Conservation (phyloP, 805 yeast species). For the Kodamaea kakaduensis region DNA sequence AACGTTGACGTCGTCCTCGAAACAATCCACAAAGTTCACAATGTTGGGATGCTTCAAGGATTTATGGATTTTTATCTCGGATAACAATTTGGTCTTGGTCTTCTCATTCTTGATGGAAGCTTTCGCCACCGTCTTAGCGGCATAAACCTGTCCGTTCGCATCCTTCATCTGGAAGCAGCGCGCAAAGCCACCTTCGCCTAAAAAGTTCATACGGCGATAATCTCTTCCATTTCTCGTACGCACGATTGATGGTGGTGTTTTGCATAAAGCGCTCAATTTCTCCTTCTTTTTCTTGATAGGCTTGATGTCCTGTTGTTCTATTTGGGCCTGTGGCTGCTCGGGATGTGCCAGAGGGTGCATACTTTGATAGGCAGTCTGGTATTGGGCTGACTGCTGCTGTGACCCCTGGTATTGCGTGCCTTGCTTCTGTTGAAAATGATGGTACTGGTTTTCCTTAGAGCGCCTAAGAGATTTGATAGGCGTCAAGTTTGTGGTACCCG, state of each 20-base stretch:
- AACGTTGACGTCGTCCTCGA: conserved; percentile 93
- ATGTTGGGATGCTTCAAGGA: conserved; percentile 83
- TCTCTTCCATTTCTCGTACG: conserved; percentile 83
- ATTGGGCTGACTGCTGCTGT: conserved; percentile 14
- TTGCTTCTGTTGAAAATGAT: conserved; percentile 6
- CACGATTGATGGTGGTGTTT: conserved; percentile 94
- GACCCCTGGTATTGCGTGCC: conserved; percentile 4
- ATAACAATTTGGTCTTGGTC: conserved; percentile 78
- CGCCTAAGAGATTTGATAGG: conserved; percentile 37
- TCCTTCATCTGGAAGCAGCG: conserved; percentile 96
- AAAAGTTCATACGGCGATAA: conserved; percentile 81
- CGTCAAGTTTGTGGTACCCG: conserved; percentile 22
- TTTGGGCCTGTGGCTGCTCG: conserved; percentile 6
- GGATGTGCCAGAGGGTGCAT: conserved; percentile 5
- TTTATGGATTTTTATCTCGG: conserved; percentile 94
- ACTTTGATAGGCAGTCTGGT: conserved; percentile 12
- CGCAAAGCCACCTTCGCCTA: conserved; percentile 99
- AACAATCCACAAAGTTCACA: conserved; percentile 92
- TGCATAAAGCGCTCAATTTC: conserved; percentile 84
- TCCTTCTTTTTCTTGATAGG: conserved; percentile 70
- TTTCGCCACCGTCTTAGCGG: conserved; percentile 97
- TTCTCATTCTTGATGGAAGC: conserved; percentile 88
- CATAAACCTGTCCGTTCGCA: conserved; percentile 78
- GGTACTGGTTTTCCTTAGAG: conserved; percentile 18
- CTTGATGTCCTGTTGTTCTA: conserved; percentile 17